phyloP scores from a whole-genome alignment of 2,329 filamentous ascomycete genomes.

The Paecilomyces formosus region DNA sequence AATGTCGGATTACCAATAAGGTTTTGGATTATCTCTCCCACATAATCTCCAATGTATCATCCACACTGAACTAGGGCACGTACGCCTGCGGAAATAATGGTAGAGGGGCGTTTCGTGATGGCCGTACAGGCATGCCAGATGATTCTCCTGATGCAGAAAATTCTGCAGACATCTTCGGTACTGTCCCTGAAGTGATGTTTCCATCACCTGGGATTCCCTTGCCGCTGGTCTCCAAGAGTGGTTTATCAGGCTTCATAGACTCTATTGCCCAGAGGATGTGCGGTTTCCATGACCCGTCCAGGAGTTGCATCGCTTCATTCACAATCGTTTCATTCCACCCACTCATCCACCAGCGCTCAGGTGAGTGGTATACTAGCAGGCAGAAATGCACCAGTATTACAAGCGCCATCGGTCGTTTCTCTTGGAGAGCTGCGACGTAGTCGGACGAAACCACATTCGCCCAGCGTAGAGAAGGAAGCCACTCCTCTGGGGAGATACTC shows the following conservation, averaged over 20 bases:
- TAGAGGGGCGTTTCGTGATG: neutral
- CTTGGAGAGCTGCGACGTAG: slow-evolving; percentile 1
- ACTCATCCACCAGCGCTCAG: slow-evolving; percentile 5
- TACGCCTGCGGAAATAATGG: neutral
- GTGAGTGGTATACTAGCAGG: slow-evolving; percentile 1
- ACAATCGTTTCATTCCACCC: slow-evolving; percentile 5
- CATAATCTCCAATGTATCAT: neutral
- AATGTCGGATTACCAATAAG: neutral
- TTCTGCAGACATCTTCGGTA: neutral
- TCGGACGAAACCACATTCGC: slow-evolving; percentile 1
- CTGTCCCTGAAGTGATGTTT: neutral
- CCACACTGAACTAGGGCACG: neutral
- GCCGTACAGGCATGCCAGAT: neutral
- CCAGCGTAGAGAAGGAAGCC: slow-evolving; percentile 4
- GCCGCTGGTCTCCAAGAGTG: neutral
- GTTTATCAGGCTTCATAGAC: neutral
- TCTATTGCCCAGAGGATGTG: neutral
- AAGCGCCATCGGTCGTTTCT: slow-evolving; percentile 2
- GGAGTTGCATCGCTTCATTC: slow-evolving; percentile 1
- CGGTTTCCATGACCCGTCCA: slow-evolving; percentile 3
- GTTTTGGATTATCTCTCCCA: neutral
- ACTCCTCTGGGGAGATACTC: neutral
- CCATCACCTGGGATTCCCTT: neutral
- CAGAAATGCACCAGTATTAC: slow-evolving; percentile 4
- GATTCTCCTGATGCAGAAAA: neutral